A percentile compares a stretch with the other conserved stretches of the same genome.
Evolutionary conservation across 345 rosid genomes (phyloP).

Genomic region (Dipteronia sinensis): DNA sequence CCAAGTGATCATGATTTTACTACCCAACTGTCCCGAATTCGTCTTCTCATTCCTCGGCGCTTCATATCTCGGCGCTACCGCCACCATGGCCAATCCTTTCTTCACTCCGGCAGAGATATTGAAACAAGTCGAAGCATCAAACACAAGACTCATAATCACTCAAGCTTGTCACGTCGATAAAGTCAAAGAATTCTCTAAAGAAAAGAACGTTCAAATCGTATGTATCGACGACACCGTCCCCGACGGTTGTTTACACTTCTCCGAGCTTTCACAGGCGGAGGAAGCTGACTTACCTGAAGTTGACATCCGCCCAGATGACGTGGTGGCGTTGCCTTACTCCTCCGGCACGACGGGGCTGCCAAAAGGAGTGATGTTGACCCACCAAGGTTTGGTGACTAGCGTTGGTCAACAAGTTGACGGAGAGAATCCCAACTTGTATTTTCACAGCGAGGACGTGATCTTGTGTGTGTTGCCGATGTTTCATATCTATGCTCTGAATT

Average conservation of each 20-base stretch:
- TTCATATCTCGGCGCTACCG: slow-evolving; percentile 61
- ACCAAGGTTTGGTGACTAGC: slow-evolving; percentile 72
- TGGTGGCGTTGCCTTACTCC: slow-evolving; percentile 87
- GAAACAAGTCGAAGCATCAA: slow-evolving; percentile 67
- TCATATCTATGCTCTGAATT: slow-evolving; percentile 74
- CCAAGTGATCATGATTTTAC: slow-evolving; percentile 77
- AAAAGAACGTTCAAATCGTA: slow-evolving; percentile 37
- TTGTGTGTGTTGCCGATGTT: slow-evolving; percentile 79
- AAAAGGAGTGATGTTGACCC: slow-evolving; percentile 93
- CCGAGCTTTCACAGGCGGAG: slow-evolving; percentile 51
- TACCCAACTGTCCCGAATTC: slow-evolving; percentile 71
- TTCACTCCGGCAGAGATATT: slow-evolving; percentile 71
- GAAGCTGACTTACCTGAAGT: slow-evolving; percentile 41
- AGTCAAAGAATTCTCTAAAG: slow-evolving; percentile 39
- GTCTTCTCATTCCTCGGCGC: slow-evolving; percentile 79
- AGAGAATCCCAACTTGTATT: slow-evolving; percentile 84
- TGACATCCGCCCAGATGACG: slow-evolving; percentile 59
- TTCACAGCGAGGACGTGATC: slow-evolving; percentile 67
- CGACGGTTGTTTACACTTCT: slow-evolving; percentile 61
- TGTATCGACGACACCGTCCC: slow-evolving; percentile 51
- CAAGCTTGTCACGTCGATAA: slow-evolving; percentile 58
- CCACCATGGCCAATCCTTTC: slow-evolving; percentile 85
- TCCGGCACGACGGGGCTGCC: slow-evolving; percentile 97
- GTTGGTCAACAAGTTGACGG: slow-evolving; percentile 95
- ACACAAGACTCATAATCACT: slow-evolving; percentile 58